These are phyloP conservation scores for Rhododendron williamsianum DNA, from an alignment of 148 eudicot genomes.

Conservation along the genomic window DNA sequence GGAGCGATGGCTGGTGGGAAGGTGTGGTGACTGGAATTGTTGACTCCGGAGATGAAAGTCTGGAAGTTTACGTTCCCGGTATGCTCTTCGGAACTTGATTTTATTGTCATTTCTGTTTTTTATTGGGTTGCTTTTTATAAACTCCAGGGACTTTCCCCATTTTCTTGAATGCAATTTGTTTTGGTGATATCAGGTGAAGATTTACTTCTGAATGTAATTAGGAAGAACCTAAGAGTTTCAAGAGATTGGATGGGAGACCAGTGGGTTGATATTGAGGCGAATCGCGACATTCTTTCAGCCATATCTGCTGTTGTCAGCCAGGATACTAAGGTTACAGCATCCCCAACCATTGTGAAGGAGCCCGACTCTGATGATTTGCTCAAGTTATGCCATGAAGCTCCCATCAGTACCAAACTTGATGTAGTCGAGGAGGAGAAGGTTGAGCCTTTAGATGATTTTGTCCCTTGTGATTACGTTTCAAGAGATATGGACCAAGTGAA, in stretches of 20 bases:
- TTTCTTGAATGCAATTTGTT: conserved; percentile 6
- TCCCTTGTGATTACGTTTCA: conserved; percentile 14
- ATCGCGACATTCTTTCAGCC: conserved; percentile 38
- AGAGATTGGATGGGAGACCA: conserved; percentile 73
- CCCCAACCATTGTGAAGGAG: conserved; percentile 31
- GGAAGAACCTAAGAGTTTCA: conserved; percentile 58
- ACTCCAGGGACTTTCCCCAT: too few species aligned
- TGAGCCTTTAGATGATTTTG: conserved; percentile 21
- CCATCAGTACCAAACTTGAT: conserved; percentile 22
- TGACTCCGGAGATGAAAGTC: conserved; percentile 26
- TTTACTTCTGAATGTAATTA: conserved; percentile 37
- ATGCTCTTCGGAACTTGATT: conserved; percentile 3
- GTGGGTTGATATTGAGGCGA: conserved; percentile 60
- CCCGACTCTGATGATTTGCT: conserved; percentile 29
- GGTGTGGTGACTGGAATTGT: conserved; percentile 54
- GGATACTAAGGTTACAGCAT: conserved; percentile 26
- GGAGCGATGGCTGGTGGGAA: conserved; percentile 99
- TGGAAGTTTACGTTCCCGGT: conserved; percentile 73
- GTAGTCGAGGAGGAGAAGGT: conserved; percentile 27
- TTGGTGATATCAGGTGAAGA: conserved; percentile 55
- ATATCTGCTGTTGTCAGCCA: conserved; percentile 28
- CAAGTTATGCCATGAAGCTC: conserved; percentile 15
- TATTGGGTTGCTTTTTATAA: not conserved
- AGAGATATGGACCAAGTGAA: not conserved
- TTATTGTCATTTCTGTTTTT: not conserved